These are phyloP conservation scores for Smallanthus sonchifolius DNA, from an alignment of 129 eudicot species.

Conservation along the genomic window DNA sequence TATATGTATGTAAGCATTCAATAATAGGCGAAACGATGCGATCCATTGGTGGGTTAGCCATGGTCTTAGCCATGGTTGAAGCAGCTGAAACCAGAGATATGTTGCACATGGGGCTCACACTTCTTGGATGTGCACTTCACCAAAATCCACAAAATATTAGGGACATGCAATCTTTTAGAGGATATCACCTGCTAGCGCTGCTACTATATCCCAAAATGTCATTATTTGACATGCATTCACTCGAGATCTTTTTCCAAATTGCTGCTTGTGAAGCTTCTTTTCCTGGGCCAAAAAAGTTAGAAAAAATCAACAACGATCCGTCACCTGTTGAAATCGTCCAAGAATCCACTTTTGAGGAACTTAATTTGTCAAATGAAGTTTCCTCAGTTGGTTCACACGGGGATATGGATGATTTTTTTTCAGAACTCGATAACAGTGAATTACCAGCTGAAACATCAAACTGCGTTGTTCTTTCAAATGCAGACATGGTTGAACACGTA, in stretches of 20 bases:
- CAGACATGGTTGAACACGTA: constrained; percentile 97
- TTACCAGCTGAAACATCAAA: constrained; percentile 76
- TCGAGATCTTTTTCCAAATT: constrained; percentile 90
- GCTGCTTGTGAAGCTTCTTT: constrained; percentile 99
- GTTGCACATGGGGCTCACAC: constrained; percentile 89
- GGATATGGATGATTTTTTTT: constrained; percentile 86
- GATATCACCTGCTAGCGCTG: constrained; percentile 85
- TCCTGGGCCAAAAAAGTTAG: constrained; percentile 71
- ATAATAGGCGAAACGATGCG: constrained; percentile 88
- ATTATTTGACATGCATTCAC: constrained; percentile 83
- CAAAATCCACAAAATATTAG: constrained; percentile 86
- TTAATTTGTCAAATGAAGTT: constrained; percentile 62
- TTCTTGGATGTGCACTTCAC: constrained; percentile 82
- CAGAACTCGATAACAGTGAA: constrained; percentile 69
- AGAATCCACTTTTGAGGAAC: constrained; percentile 67
- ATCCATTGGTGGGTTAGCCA: constrained; percentile 86
- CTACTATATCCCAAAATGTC: constrained; percentile 84
- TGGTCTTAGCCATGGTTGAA: constrained; percentile 93
- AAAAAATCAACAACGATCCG: constrained; percentile 21
- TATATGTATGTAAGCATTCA: constrained; percentile 80
- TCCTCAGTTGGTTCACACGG: constrained; percentile 80
- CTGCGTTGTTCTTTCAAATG: constrained; percentile 88
- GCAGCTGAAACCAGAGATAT: constrained; percentile 92
- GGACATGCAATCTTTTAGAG: constrained; percentile 85
- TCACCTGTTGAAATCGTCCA: constrained; percentile 42